A percentile compares a stretch with the other conserved stretches of the same genome.
phyloP scores from a whole-genome alignment of 208 protist genomes.

The Phytomonas francai region DNA sequence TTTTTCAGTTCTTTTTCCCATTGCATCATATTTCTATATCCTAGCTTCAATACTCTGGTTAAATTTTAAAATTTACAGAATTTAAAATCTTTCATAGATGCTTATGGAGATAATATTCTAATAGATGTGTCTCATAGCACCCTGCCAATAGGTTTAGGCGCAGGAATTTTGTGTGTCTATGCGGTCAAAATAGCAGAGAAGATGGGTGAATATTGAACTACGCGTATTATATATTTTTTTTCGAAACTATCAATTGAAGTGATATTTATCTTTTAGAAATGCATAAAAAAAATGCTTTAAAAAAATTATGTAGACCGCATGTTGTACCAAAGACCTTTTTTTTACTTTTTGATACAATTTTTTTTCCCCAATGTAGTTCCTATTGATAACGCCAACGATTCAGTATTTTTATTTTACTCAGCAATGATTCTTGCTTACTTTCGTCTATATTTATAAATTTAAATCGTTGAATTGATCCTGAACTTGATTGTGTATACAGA shows the following conservation, averaged over 20 bases:
- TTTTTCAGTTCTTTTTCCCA: neutral
- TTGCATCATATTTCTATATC: neutral
- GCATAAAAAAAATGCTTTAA: slow-evolving; percentile 4
- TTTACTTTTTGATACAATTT: slow-evolving; percentile 1
- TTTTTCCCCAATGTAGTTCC: neutral
- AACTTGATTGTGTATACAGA: neutral
- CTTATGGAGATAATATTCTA: neutral
- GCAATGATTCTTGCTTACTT: neutral
- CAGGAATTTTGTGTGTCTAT: neutral
- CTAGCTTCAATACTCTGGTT: neutral
- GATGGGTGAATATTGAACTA: neutral
- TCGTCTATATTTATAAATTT: neutral
- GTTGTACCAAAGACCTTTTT: neutral
- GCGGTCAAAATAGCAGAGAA: neutral
- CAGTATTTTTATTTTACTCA: neutral
- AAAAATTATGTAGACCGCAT: neutral
- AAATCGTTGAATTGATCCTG: neutral
- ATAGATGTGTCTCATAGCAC: neutral
- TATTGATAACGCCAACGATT: neutral
- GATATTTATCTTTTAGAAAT: slow-evolving; percentile 2
- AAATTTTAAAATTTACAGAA: neutral
- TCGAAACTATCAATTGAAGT: neutral
- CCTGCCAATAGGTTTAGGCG: neutral
- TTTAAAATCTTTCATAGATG: neutral
- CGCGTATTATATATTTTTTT: neutral